Evolutionary conservation across 2,329 filamentous ascomycete genomes (phyloP).

Genomic region (Ophiostoma quercus): DNA sequence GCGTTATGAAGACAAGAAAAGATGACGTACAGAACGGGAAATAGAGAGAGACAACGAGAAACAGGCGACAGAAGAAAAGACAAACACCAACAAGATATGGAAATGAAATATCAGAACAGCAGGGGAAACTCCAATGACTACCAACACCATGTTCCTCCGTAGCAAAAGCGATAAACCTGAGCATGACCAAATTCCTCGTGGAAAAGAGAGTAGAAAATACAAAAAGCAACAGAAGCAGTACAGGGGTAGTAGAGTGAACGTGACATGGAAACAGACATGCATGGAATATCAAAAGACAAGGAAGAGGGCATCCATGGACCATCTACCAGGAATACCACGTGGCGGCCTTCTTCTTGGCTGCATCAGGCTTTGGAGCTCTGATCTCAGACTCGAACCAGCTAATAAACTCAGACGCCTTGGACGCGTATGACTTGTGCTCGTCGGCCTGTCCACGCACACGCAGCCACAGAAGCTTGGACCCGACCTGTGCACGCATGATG

Average conservation of each 20-base stretch:
- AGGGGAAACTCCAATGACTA: not conserved
- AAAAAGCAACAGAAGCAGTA: not conserved
- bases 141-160: conserved; percentile 9
- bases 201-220: not conserved
- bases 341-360: not conserved
- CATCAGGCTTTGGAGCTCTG: not conserved
- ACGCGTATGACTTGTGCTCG: conserved; percentile 24
- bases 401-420: conserved; percentile 23
- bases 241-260: not conserved
- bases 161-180: not conserved
- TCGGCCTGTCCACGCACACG: conserved; percentile 23
- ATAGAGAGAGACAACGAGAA: not conserved
- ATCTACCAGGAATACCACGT: not conserved
- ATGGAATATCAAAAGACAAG: conserved; percentile 4
- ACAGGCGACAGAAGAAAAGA: not conserved
- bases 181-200: not conserved
- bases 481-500: conserved; percentile 26
- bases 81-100: not conserved
- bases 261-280: not conserved
- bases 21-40: not conserved
- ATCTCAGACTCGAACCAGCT: conserved; percentile 15
- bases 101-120: not conserved
- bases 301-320: not conserved
- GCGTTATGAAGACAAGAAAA: not conserved
- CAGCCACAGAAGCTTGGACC: conserved; percentile 28